Conservation (phyloP, 116 monocot genomes). For the Posidonia oceanica region DNA sequence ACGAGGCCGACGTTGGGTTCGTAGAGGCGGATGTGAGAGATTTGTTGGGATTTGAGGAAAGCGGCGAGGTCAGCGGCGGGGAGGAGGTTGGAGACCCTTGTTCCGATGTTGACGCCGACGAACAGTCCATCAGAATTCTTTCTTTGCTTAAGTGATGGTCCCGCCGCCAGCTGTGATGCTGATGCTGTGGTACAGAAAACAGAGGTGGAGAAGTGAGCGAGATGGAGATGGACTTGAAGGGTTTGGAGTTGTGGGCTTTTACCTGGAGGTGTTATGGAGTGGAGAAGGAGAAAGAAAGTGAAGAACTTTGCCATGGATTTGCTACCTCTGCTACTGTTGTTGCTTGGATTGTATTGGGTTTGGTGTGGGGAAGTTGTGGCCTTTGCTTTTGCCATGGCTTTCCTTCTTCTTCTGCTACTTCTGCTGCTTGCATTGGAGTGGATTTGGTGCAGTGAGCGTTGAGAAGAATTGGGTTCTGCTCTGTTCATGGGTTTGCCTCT, state of each 20-base stretch:
- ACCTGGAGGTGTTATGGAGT: too few species aligned
- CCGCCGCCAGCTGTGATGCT: not conserved
- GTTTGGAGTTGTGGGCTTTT: too few species aligned
- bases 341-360: not conserved
- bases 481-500: too few species aligned
- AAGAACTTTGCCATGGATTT: not conserved
- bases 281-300: not conserved
- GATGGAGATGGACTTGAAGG: too few species aligned
- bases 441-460: too few species aligned
- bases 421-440: not conserved
- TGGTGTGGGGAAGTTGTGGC: not conserved
- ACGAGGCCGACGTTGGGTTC: conserved; percentile 48
- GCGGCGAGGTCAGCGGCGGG: too few species aligned
- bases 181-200: conserved; percentile 4
- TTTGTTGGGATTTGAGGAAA: too few species aligned
- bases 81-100: too few species aligned
- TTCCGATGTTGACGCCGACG: too few species aligned
- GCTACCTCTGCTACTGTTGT: not conserved
- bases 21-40: conserved; percentile 74
- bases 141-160: not conserved
- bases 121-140: conserved; percentile 22
- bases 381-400: not conserved
- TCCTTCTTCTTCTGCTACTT: not conserved
- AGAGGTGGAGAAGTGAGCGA: conserved; percentile 4
- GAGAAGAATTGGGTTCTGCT: too few species aligned